Conservation (phyloP, 208 protist species). For the Herpetomonas samuelpessoai region DNA sequence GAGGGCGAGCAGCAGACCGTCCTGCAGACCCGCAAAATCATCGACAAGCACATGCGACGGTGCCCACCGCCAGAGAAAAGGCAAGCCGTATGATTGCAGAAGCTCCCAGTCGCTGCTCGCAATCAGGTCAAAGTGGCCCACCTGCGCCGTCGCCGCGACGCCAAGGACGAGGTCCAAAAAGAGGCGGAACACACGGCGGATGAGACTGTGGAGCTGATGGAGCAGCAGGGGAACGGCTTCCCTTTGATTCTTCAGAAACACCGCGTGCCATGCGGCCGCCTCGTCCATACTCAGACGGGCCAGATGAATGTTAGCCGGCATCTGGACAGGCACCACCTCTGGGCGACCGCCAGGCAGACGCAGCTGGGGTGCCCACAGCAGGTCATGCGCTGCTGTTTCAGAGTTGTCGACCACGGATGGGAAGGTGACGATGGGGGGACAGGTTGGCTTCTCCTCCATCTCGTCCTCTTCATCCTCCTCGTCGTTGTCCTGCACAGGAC, state of each 20-base stretch:
- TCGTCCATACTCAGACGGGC: constrained; percentile 31
- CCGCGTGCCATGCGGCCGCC: constrained; percentile 47
- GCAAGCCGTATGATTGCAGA: constrained; percentile 35
- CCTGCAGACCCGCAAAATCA: constrained; percentile 64
- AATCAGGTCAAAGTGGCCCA: constrained; percentile 40
- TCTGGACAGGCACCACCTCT: constrained; percentile 30
- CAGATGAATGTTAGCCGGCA: constrained; percentile 34
- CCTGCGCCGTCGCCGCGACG: constrained; percentile 65
- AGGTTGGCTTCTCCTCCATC: no score
- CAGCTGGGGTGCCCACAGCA: not conserved
- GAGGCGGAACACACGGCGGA: constrained; percentile 36
- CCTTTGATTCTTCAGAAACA: constrained; percentile 62
- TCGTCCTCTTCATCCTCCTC: no score
- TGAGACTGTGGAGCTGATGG: constrained; percentile 32
- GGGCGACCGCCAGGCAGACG: constrained; percentile 14
- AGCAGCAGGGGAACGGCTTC: constrained; percentile 48
- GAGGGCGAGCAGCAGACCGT: constrained; percentile 61
- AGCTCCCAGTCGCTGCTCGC: constrained; percentile 36
- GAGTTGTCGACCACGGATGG: no score
- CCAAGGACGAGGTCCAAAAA: constrained; percentile 59
- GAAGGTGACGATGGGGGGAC: no score
- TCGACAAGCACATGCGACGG: constrained; percentile 66
- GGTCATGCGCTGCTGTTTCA: no score
- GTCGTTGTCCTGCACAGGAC: no score
- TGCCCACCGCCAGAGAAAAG: constrained; percentile 65